Evolutionary conservation across 83 land plant species (phyloP), one percentile per base, ranked within the genome.

Genomic region (Diphasiastrum complanatum): DNA sequence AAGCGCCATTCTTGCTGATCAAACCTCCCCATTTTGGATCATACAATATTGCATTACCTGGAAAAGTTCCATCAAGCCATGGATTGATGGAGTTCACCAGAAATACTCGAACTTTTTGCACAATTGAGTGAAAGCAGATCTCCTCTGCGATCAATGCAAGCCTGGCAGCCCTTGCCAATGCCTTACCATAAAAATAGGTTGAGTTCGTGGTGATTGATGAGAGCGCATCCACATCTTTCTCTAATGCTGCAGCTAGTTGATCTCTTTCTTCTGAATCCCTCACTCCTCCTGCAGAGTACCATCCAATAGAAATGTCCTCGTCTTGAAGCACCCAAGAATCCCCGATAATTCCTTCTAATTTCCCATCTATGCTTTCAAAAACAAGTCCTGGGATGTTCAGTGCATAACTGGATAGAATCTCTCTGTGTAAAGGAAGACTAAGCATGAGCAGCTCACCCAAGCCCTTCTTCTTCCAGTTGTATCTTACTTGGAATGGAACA

Each of bases 1-100:
- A 1, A 1, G 79, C 47, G 2, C 85, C 86, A 45, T 75, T 72
- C 32, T 45, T 64, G 19, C 83, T 88, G 0, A 83, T 70, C 55
- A 88, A 26, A 2, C 95, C 95, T 12, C 91, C 87, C 91, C 91
- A 88, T 51, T 78, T 79, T 11, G 31, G n/a, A 45, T 85, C 91
- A 61, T 82, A 85, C 18, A 80, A 34, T 32, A 88, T 77, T 0
- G 76, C 87, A 59, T 88, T 88, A 5, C 77, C 82, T 29, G 32
- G 26, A 51, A 80, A 80, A 45, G 60, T 78, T 26, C 95, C 91
- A 46, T 85, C 82, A 67, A 88, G 27, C 95, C 95, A 88, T 3
- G 91, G 95, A 36, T 78, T 78, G 33, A 88, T 72, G n/a, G 78
- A 19, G 5, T 68, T 45, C 63, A 49, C 67, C 77, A 89, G 62